phyloP scores from a whole-genome alignment of 2,329 filamentous ascomycete genomes.

The Fonsecaea erecta region DNA sequence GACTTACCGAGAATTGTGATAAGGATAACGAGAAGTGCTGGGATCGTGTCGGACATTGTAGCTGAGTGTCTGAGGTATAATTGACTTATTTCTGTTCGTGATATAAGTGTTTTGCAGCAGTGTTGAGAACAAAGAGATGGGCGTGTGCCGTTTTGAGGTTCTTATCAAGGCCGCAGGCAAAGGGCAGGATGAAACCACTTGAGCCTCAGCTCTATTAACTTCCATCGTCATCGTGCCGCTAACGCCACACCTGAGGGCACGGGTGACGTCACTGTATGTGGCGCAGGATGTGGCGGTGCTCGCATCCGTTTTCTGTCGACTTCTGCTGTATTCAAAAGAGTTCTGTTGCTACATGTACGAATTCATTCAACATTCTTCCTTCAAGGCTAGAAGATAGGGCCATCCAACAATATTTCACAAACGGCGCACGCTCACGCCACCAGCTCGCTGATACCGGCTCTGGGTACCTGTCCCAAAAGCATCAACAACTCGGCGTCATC shows the following conservation, averaged over 20 bases:
- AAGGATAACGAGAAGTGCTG: constrained; percentile 37
- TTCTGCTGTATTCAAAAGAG: neutral
- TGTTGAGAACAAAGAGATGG: neutral
- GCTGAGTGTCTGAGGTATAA: neutral
- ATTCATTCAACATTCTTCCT: neutral
- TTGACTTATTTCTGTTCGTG: neutral
- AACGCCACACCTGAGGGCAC: neutral
- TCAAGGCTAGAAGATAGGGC: neutral
- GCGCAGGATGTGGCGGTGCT: neutral
- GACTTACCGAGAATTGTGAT: constrained; percentile 38
- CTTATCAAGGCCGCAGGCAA: neutral
- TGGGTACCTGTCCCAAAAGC: constrained; percentile 15
- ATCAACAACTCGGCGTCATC: constrained; percentile 22
- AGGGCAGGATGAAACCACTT: neutral
- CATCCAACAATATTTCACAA: too few relatives aligned
- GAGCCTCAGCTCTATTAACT: neutral
- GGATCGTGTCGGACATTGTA: constrained; percentile 36
- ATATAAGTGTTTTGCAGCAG: neutral
- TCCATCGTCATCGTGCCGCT: neutral
- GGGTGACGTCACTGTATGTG: neutral
- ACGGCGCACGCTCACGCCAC: too few relatives aligned
- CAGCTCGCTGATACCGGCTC: constrained; percentile 24
- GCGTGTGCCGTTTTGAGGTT: neutral
- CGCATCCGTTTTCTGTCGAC: neutral
- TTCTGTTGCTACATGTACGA: neutral